Percentiles rank a stretch among this genome's conserved stretches.
phyloP scores from a whole-genome alignment of 257 asterid genomes.

The Solanum boliviense region DNA sequence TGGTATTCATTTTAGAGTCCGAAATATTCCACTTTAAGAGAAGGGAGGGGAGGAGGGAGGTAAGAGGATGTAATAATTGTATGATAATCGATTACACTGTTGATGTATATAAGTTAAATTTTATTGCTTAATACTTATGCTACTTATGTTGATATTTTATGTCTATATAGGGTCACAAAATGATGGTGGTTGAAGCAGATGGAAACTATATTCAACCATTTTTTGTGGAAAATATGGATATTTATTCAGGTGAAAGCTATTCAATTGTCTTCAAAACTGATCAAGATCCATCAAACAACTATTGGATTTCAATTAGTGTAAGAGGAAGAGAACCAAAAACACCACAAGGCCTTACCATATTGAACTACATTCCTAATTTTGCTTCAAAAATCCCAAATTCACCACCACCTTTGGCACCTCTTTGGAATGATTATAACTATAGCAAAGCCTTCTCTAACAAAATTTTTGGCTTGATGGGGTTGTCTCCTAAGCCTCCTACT shows the following conservation, averaged over 20 bases:
- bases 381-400: conserved; percentile 28
- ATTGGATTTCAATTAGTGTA: conserved; percentile 51
- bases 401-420: conserved; percentile 48
- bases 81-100: neutral
- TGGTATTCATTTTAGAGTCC: neutral
- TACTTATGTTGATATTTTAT: neutral
- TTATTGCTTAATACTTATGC: neutral
- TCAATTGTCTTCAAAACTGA: conserved; percentile 53
- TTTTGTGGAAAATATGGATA: conserved; percentile 47
- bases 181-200: conserved; percentile 71
- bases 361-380: conserved; percentile 41
- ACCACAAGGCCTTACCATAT: conserved; percentile 54
- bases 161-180: conserved; percentile 51
- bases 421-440: conserved; percentile 50
- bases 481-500: conserved; percentile 41
- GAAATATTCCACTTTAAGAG: neutral
- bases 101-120: neutral
- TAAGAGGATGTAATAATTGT: neutral
- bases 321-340: conserved; percentile 70
- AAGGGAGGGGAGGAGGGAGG: neutral
- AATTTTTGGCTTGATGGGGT: conserved; percentile 26
- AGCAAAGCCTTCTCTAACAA: conserved; percentile 43
- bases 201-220: conserved; percentile 71
- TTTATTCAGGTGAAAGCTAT: conserved; percentile 78
- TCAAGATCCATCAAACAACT: conserved; percentile 45